Evolutionary conservation across 352 stramenopile species (phyloP), one percentile per base, ranked within the genome.

Genomic region (Pythium guiyangense): DNA sequence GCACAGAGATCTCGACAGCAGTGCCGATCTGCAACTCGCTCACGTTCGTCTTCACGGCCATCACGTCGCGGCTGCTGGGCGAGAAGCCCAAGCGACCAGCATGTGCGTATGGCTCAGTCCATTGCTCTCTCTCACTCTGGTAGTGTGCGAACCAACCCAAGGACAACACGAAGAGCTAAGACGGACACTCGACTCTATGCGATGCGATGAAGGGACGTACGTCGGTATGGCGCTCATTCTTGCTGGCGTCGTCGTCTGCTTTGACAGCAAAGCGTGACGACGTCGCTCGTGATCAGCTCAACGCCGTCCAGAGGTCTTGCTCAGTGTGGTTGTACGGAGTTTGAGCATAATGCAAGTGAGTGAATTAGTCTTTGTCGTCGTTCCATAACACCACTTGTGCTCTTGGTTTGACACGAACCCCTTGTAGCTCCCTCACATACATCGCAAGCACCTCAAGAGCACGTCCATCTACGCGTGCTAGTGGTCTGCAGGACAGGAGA

Each of bases 11-110:
- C 40, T 93, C 85, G 14, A 88, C 76, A 58, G 83, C 85, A 31
- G 83, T 92, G n/a, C 85, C n/a, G n/a, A n/a, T n/a, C n/a, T n/a
- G n/a, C n/a, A n/a, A n/a, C n/a, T n/a, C n/a, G n/a, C n/a, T n/a
- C n/a, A n/a, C n/a, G 8, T 94, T 94, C 60, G 83, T 93, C 43
- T 94, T 92, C 67, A 94, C 85, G 22, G 85, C 79, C 12, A 72
- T 92, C 26, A 92, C 77, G 26, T 92, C 80, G 66, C 77, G 78
- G 14, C 39, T 92, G 20, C 66, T 94, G 26, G 84, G 85, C 14
- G 85, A 94, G 53, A 79, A 71, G 40, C 80, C 81, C 2, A 79
- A 84, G 43, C 75, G 79, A 49, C 82, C 84, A 52, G 27, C 57
- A 8, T 92, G 84, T 94, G 74, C 48, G 82, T 75, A 27, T 34